Evolutionary conservation across 2,329 filamentous ascomycete species (phyloP).

Genomic region (Colletotrichum sp.): DNA sequence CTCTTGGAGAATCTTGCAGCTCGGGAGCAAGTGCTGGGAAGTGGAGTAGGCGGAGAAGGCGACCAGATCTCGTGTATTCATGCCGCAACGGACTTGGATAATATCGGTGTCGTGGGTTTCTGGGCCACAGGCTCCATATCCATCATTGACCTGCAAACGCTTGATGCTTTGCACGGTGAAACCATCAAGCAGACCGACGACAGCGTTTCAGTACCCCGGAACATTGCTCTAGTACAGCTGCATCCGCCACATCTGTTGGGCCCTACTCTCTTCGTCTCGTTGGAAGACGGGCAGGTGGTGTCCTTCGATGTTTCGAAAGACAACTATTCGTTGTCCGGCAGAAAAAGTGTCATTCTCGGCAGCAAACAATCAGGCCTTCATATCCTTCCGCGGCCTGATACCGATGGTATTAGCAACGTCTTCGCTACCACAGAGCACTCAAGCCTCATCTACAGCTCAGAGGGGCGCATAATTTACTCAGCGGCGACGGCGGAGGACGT

Average conservation of each 20-base stretch:
- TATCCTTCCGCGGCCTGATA: slow-evolving; percentile 65
- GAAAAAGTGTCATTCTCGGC: slow-evolving; percentile 84
- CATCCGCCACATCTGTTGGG: slow-evolving; percentile 62
- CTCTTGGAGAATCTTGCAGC: slow-evolving; percentile 62
- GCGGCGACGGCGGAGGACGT: slow-evolving; percentile 91
- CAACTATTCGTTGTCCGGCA: slow-evolving; percentile 69
- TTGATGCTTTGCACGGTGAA: slow-evolving; percentile 71
- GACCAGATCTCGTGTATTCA: slow-evolving; percentile 89
- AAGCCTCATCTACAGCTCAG: slow-evolving; percentile 88
- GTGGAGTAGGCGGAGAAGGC: slow-evolving; percentile 37
- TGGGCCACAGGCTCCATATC: slow-evolving; percentile 85
- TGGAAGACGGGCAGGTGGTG: slow-evolving; percentile 91
- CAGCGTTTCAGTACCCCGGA: slow-evolving; percentile 80
- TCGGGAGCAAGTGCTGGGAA: slow-evolving; percentile 63
- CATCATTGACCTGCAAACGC: slow-evolving; percentile 70
- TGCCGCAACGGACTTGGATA: slow-evolving; percentile 66
- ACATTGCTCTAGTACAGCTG: slow-evolving; percentile 79
- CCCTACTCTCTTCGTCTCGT: slow-evolving; percentile 84
- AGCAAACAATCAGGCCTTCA: slow-evolving; percentile 85
- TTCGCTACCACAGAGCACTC: slow-evolving; percentile 95
- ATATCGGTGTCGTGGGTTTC: slow-evolving; percentile 82
- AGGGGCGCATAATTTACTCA: slow-evolving; percentile 89
- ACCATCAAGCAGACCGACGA: slow-evolving; percentile 64
- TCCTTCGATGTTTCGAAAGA: slow-evolving; percentile 74
- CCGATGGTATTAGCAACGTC: slow-evolving; percentile 73